Evolutionary conservation across 768 basidiomycete species (phyloP).

Genomic region (Ephemerocybe angulata): DNA sequence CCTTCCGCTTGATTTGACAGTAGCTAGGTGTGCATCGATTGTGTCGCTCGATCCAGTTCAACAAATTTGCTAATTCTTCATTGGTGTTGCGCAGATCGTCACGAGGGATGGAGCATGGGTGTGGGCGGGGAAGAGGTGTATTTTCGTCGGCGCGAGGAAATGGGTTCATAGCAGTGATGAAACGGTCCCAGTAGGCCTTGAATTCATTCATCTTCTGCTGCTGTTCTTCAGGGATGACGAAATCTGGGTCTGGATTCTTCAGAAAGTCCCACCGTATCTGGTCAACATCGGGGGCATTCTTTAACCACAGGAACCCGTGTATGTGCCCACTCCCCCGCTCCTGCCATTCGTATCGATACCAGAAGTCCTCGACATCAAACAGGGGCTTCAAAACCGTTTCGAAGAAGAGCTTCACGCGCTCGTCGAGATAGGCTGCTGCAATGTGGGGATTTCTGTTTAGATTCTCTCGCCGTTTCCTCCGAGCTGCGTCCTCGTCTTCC

Average conservation of each 20-base stretch:
- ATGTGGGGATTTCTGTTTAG: slow-evolving; percentile 23
- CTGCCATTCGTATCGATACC: slow-evolving; percentile 1
- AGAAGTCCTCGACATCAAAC: not conserved
- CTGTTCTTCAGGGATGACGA: slow-evolving; percentile 15
- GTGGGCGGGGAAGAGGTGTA: not conserved
- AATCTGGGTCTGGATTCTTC: not conserved
- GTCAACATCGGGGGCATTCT: slow-evolving; percentile 21
- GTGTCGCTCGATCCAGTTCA: slow-evolving; percentile 21
- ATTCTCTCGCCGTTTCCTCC: too few relatives aligned
- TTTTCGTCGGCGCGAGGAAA: slow-evolving; percentile 3
- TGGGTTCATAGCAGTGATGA: slow-evolving; percentile 18
- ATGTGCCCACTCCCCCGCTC: slow-evolving; percentile 19
- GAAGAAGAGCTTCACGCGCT: slow-evolving; percentile 14
- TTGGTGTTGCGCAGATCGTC: slow-evolving; percentile 19
- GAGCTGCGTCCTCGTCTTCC: slow-evolving; percentile 6
- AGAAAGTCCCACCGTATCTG: slow-evolving; percentile 4
- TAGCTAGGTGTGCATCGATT: slow-evolving; percentile 23
- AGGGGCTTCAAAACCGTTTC: slow-evolving; percentile 12
- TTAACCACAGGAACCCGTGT: slow-evolving; percentile 26
- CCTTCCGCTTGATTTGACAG: slow-evolving; percentile 20
- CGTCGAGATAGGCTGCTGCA: slow-evolving; percentile 19
- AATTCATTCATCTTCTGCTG: not conserved
- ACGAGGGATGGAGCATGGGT: slow-evolving; percentile 15
- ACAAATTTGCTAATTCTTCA: slow-evolving; percentile 20
- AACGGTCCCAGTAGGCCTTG: not conserved